Evolutionary conservation across 2,329 filamentous ascomycete genomes (phyloP).

Genomic region (Ophiocordyceps camponoti-leonardi): DNA sequence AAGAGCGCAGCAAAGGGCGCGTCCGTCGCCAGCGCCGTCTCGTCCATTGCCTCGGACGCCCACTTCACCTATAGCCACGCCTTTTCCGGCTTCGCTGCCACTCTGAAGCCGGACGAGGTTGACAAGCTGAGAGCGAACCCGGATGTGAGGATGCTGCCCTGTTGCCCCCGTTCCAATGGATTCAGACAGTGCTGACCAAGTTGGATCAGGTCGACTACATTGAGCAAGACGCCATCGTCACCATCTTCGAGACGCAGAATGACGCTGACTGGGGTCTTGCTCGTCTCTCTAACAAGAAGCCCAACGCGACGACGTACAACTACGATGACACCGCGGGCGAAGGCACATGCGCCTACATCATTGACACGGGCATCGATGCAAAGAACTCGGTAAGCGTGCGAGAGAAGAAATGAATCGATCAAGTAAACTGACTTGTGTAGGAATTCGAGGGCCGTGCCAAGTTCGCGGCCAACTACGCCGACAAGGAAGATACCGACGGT

Average conservation of each 20-base stretch:
- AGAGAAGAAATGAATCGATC: no score
- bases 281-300: constrained; percentile 16
- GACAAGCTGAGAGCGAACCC: constrained; percentile 10
- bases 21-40: constrained; percentile 10
- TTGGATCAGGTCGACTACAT: constrained; percentile 15
- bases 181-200: no score
- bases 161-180: no score
- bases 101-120: constrained; percentile 8
- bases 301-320: constrained; percentile 13
- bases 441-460: constrained; percentile 25
- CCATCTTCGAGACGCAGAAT: constrained; percentile 33
- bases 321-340: constrained; percentile 20
- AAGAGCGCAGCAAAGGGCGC: constrained; percentile 4
- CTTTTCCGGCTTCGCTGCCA: constrained; percentile 13
- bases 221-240: constrained; percentile 21
- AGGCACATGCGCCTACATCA: constrained; percentile 24
- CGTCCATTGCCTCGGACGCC: constrained; percentile 12
- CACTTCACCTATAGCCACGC: constrained; percentile 13
- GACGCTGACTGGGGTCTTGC: constrained; percentile 23
- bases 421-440: constrained; percentile 1
- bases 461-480: constrained; percentile 19
- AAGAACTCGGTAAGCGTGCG: constrained; percentile 15
- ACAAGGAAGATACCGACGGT: constrained; percentile 19
- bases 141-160: constrained; percentile 5
- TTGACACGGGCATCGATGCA: constrained; percentile 25